These are phyloP conservation scores for Rhodamnia argentea DNA, from an alignment of 345 rosid genomes.

Conservation along the genomic window DNA sequence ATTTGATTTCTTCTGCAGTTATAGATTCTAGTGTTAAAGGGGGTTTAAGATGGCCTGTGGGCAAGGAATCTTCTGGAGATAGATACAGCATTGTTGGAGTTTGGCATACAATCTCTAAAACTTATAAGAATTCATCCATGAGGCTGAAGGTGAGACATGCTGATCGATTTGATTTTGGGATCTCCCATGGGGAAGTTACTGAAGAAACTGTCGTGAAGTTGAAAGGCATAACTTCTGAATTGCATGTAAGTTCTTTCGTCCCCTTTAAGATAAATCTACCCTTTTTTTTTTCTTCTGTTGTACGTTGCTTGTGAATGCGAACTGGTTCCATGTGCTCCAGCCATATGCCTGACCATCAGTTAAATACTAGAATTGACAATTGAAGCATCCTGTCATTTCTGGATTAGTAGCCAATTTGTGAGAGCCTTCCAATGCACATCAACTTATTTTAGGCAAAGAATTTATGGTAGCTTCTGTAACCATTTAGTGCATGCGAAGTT, in stretches of 20 bases:
- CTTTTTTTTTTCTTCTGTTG: not conserved
- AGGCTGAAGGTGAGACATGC: conserved; percentile 48
- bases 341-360: not conserved
- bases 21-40: conserved; percentile 58
- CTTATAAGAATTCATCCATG: conserved; percentile 26
- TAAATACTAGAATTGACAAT: not conserved
- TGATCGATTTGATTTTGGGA: conserved; percentile 40
- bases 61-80: conserved; percentile 25
- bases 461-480: not conserved
- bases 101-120: conserved; percentile 30
- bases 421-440: not conserved
- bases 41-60: conserved; percentile 59
- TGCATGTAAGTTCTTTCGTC: conserved; percentile 2
- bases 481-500: not conserved
- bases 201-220: conserved; percentile 32
- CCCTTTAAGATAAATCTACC: not conserved
- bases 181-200: conserved; percentile 23
- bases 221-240: conserved; percentile 31
- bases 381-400: not conserved
- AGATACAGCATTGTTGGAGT: conserved; percentile 31
- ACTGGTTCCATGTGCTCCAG: not conserved
- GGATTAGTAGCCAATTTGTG: not conserved
- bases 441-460: not conserved
- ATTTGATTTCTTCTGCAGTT: conserved; percentile 38
- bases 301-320: not conserved